These are phyloP conservation scores for Cyclanthera cordifolia DNA, from an alignment of 306 rosid species.

Conservation along the genomic window DNA sequence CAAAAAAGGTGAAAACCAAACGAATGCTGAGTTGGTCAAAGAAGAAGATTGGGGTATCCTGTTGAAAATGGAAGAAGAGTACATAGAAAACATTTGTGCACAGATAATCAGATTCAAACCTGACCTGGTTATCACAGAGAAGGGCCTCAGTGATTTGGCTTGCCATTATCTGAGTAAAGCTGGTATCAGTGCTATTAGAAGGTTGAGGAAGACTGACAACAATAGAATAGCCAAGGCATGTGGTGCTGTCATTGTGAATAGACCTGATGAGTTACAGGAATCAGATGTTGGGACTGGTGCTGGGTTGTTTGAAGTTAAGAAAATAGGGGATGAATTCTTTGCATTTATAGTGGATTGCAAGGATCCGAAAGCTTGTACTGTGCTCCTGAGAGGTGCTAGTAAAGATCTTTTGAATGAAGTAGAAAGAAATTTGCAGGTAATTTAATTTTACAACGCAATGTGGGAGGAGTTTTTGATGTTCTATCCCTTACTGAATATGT, in stretches of 20 bases:
- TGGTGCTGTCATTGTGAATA: conserved; percentile 90
- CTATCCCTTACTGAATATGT: conserved; percentile 19
- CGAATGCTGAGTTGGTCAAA: conserved; percentile 76
- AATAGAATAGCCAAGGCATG: conserved; percentile 88
- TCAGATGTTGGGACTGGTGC: conserved; percentile 93
- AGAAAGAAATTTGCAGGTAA: conserved; percentile 89
- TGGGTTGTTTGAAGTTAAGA: conserved; percentile 84
- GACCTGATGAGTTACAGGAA: conserved; percentile 91
- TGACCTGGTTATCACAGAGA: conserved; percentile 80
- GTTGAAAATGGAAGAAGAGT: conserved; percentile 81
- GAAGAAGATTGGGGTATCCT: conserved; percentile 92
- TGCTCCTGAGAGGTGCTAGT: conserved; percentile 82
- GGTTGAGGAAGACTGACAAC: conserved; percentile 81
- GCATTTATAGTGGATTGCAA: conserved; percentile 74
- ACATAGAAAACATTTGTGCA: conserved; percentile 65
- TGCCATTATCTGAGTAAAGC: conserved; percentile 82
- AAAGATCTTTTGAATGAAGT: conserved; percentile 83
- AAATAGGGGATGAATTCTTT: conserved; percentile 84
- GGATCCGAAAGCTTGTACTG: conserved; percentile 86
- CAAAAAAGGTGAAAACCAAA: conserved; percentile 93
- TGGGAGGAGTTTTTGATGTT: not conserved
- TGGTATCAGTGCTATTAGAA: conserved; percentile 80
- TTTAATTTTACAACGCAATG: not conserved
- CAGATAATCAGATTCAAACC: conserved; percentile 87
- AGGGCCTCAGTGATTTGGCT: conserved; percentile 94